Evolutionary conservation across 805 yeast genomes (phyloP).

Genomic region (Ogataea pilisensis): DNA sequence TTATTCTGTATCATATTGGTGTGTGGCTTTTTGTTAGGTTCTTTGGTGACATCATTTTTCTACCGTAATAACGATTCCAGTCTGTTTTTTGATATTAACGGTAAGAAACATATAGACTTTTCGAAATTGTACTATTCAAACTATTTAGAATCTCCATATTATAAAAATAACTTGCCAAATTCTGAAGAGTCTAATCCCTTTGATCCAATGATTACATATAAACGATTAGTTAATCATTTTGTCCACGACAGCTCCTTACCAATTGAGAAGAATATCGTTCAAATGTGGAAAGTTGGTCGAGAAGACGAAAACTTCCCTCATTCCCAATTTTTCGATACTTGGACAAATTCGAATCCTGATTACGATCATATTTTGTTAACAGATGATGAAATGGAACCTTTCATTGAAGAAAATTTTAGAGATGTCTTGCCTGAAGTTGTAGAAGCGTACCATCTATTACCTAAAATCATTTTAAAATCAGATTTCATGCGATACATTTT

Average conservation of each 20-base stretch:
- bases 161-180: constrained; percentile 6
- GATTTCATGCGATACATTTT: constrained; percentile 50
- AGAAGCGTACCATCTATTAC: constrained; percentile 42
- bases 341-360: constrained; percentile 15
- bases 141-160: constrained; percentile 7
- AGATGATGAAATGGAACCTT: constrained; percentile 6
- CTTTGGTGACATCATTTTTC: no score
- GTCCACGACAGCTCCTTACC: no score
- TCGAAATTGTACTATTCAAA: constrained; percentile 4
- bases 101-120: not conserved
- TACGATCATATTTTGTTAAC: constrained; percentile 12
- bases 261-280: constrained; percentile 18
- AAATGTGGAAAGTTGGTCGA: constrained; percentile 19
- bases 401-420: constrained; percentile 11
- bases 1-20: not conserved
- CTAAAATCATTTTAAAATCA: constrained; percentile 43
- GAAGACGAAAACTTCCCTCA: constrained; percentile 12
- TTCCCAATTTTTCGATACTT: constrained; percentile 6
- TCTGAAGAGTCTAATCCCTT: constrained; percentile 14
- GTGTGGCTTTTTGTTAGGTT: not conserved
- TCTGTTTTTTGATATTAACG: not conserved
- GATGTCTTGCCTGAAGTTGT: constrained; percentile 39
- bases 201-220: constrained; percentile 7
- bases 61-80: no score
- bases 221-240: constrained; percentile 10